Evolutionary conservation across 306 rosid species (phyloP).

Genomic region (Vicia sativa): DNA sequence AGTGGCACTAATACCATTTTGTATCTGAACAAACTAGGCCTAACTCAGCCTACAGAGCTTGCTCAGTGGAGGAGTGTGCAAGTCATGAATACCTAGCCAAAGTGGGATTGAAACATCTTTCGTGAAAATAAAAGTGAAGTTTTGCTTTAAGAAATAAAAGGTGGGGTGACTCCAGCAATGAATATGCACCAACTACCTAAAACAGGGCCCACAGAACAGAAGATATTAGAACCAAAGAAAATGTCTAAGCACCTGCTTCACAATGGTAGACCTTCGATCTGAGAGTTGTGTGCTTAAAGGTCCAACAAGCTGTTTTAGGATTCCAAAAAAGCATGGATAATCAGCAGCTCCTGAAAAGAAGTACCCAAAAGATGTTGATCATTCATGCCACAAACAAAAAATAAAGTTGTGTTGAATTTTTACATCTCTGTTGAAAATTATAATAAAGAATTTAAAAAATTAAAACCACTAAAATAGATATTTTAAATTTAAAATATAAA

Average conservation of each 20-base stretch:
- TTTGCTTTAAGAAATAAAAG: conserved; percentile 10
- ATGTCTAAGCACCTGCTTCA: conserved; percentile 75
- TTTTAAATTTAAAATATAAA: conserved; percentile 28
- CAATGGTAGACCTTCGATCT: conserved; percentile 97
- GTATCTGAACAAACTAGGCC: conserved; percentile 10
- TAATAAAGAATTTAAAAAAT: neutral
- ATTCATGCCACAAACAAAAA: conserved; percentile 32
- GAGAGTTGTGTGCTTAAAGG: conserved; percentile 89
- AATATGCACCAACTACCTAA: conserved; percentile 20
- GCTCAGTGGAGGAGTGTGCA: neutral
- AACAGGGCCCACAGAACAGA: conserved; percentile 6
- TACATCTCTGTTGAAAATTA: conserved; percentile 22
- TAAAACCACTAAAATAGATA: neutral
- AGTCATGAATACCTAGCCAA: conserved; percentile 4
- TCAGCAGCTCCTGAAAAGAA: conserved; percentile 81
- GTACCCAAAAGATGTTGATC: conserved; percentile 35
- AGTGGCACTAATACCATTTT: conserved; percentile 4
- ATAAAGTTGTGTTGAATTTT: conserved; percentile 4
- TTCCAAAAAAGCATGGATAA: conserved; percentile 82
- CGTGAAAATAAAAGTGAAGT: conserved; percentile 17
- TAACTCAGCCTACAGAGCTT: conserved; percentile 2
- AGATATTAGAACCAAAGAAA: conserved; percentile 19
- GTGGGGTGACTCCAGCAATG: conserved; percentile 5
- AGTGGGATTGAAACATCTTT: conserved; percentile 13
- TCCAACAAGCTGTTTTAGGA: conserved; percentile 90